Percentiles rank a stretch among this genome's conserved stretches.
These are phyloP conservation scores for Sequoia sempervirens DNA, from an alignment of 75 land plant genomes.

Conservation along the genomic window DNA sequence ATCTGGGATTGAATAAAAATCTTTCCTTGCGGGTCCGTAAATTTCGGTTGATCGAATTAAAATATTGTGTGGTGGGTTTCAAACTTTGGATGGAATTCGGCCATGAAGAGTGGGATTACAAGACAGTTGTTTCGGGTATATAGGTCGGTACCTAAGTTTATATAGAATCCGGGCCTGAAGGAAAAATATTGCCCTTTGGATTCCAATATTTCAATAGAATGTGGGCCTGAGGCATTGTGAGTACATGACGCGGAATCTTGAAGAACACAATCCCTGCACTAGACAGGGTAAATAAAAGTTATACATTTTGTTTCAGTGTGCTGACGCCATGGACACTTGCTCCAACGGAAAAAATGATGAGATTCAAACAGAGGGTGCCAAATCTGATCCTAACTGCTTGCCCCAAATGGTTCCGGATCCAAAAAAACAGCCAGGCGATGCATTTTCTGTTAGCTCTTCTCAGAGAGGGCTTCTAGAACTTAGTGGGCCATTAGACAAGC, in stretches of 20 bases:
- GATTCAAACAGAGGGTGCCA: not conserved
- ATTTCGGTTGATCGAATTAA: not conserved
- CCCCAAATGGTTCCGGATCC: not conserved
- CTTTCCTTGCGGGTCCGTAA: no score
- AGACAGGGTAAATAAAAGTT: not conserved
- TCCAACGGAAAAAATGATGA: not conserved
- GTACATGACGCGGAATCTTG: not conserved
- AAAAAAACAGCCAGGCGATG: not conserved
- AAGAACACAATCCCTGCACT: not conserved
- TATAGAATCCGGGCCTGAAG: not conserved
- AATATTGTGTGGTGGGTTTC: not conserved
- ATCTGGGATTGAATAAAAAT: not conserved
- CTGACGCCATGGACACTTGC: not conserved
- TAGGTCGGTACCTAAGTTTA: not conserved
- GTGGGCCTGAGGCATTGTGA: not conserved
- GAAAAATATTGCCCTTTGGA: not conserved
- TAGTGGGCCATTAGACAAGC: not conserved
- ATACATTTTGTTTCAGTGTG: not conserved
- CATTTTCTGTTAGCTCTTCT: not conserved
- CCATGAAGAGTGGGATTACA: not conserved
- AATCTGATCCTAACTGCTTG: not conserved
- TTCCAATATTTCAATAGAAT: not conserved
- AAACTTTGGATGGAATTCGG: not conserved
- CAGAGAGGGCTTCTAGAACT: conserved; percentile 3
- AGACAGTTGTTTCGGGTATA: not conserved